phyloP scores from a whole-genome alignment of 2,329 filamentous ascomycete genomes.

The Rutstroemia sp. region DNA sequence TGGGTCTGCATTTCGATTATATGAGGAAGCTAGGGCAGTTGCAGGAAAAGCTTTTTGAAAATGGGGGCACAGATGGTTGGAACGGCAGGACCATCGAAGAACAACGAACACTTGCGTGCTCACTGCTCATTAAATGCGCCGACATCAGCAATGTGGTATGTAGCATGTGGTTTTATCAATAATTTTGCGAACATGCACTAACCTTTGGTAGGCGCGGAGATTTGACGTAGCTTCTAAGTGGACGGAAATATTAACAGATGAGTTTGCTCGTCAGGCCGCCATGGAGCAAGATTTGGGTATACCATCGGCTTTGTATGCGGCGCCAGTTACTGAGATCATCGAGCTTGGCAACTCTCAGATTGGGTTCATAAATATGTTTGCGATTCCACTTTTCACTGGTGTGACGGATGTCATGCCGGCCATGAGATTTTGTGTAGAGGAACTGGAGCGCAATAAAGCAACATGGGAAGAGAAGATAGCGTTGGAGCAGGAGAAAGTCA shows the following conservation, averaged over 20 bases:
- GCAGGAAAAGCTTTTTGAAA: conserved; percentile 68
- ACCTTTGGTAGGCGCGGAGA: conserved; percentile 59
- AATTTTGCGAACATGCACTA: conserved; percentile 19
- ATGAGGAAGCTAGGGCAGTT: conserved; percentile 81
- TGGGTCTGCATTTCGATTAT: conserved; percentile 95
- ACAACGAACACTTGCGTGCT: conserved; percentile 74
- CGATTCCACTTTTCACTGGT: conserved; percentile 81
- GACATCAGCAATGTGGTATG: conserved; percentile 97
- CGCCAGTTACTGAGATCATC: conserved; percentile 73
- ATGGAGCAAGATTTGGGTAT: conserved; percentile 90
- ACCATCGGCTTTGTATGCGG: conserved; percentile 77
- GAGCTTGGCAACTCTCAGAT: conserved; percentile 85
- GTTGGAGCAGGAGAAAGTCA: conserved; percentile 43
- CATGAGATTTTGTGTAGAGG: conserved; percentile 76
- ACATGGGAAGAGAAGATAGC: conserved; percentile 65
- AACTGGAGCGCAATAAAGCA: conserved; percentile 69
- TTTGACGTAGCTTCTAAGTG: conserved; percentile 78
- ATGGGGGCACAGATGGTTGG: conserved; percentile 64
- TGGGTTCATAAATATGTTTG: conserved; percentile 95
- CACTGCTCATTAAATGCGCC: conserved; percentile 91
- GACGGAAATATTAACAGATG: conserved; percentile 91
- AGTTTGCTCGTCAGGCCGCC: conserved; percentile 85
- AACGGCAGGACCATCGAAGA: conserved; percentile 68
- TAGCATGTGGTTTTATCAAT: conserved; percentile 23
- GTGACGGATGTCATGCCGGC: conserved; percentile 79